A percentile compares a stretch with the other conserved stretches of the same genome.
Conservation (phyloP, 2,329 filamentous ascomycete genomes). For the Ophiostoma piceae region DNA sequence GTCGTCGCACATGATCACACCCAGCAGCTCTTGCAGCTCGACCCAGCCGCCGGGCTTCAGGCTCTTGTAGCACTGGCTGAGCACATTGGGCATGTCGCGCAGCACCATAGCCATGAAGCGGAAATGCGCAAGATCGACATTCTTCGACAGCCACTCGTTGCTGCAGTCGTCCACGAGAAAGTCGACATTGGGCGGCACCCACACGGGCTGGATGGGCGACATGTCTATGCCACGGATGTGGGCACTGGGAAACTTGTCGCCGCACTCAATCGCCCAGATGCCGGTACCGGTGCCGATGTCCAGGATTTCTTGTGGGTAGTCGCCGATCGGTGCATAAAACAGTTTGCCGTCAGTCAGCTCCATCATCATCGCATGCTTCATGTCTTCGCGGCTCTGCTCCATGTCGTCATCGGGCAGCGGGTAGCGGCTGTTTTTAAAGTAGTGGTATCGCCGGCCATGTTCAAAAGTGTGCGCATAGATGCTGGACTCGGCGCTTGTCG, state of each 20-base stretch:
- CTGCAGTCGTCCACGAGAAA: slow-evolving; percentile 38
- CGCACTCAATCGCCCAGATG: slow-evolving; percentile 31
- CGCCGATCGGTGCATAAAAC: slow-evolving; percentile 40
- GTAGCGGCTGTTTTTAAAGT: slow-evolving; percentile 32
- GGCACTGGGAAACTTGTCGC: slow-evolving; percentile 39
- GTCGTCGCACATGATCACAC: slow-evolving; percentile 40
- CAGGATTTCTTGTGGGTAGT: slow-evolving; percentile 40
- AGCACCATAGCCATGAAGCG: slow-evolving; percentile 52
- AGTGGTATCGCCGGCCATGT: slow-evolving; percentile 31
- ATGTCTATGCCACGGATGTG: slow-evolving; percentile 41
- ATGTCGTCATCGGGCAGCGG: slow-evolving; percentile 40
- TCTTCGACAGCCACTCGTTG: slow-evolving; percentile 48
- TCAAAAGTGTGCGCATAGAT: slow-evolving; percentile 31
- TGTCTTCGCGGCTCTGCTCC: slow-evolving; percentile 43
- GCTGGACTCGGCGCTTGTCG: slow-evolving; percentile 29
- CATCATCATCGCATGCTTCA: slow-evolving; percentile 44
- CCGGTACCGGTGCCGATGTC: slow-evolving; percentile 47
- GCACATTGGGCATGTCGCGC: not conserved
- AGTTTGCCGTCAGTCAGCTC: slow-evolving; percentile 42
- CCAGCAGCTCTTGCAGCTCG: slow-evolving; percentile 43
- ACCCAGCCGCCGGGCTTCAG: slow-evolving; percentile 48
- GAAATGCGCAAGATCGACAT: slow-evolving; percentile 56
- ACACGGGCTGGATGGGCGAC: slow-evolving; percentile 42
- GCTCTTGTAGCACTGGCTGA: slow-evolving; percentile 29
- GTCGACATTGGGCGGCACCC: slow-evolving; percentile 39